These are phyloP conservation scores for Miamiensis avidus DNA, from an alignment of 169 alveolate species.

Conservation along the genomic window DNA sequence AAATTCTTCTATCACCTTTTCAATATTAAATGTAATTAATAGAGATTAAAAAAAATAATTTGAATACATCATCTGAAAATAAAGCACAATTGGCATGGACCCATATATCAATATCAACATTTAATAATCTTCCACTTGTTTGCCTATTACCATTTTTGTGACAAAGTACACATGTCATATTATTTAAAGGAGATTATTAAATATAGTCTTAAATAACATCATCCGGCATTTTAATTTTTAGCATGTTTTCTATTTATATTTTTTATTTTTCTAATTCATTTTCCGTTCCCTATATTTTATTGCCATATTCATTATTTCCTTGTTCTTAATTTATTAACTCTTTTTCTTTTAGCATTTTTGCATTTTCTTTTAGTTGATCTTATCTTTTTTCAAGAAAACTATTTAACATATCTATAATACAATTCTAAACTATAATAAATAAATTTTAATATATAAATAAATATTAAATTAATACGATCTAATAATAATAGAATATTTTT, in stretches of 20 bases:
- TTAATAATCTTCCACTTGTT: conserved; percentile 64
- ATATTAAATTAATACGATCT: no score
- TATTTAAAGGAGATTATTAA: conserved; percentile 17
- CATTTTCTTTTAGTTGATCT: neutral
- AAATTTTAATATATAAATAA: no score
- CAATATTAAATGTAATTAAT: no score
- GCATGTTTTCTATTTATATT: no score
- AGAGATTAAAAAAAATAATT: no score
- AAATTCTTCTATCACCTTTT: conserved; percentile 50
- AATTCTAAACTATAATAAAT: no score
- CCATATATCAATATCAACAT: conserved; percentile 57
- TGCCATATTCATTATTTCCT: neutral
- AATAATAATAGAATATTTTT: no score
- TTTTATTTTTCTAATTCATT: no score
- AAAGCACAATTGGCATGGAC: conserved; percentile 72
- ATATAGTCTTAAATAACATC: neutral
- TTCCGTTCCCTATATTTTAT: neutral
- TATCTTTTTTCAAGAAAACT: no score
- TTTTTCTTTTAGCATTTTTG: no score
- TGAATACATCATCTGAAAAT: conserved; percentile 61
- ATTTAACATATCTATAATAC: no score
- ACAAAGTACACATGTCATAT: conserved; percentile 48
- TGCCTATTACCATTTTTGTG: conserved; percentile 46
- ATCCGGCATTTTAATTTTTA: neutral
- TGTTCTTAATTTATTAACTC: no score